Base-by-base conservation (phyloP, 176 grass and related monocot species). In the Eleusine coracana region DNA sequence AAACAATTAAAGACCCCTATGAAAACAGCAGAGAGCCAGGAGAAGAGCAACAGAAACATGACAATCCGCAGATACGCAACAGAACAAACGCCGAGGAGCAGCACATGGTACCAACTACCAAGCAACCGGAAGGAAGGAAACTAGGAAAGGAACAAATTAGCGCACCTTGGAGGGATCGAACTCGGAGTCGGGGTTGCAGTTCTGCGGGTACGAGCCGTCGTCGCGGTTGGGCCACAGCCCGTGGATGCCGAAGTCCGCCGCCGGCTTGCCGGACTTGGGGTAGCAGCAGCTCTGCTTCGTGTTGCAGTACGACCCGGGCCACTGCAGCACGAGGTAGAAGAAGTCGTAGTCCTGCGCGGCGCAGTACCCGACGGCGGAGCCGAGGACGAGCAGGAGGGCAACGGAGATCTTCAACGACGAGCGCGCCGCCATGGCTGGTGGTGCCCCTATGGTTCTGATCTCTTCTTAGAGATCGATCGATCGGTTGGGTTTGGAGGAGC, bases 221-320 rank as follows among this genome's bases (percentile, higher is more conserved):
- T 95, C 76, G 78, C 94, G 82, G 88, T 98, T 98, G 14, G 96
- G 96, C 96, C 96, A 98, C 11, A 98, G 87, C 3, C 96, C 96
- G 51, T 98, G 96, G 91, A 98, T 98, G 52, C 96, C 93, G 54
- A 98, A 98, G 81, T 98, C 93, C 7, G 91, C 88, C 64, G 79
- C 76, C 37, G 96, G 96, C 88, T 98, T 98, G 44, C 96, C 96
- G 42, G 91, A 83, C 17, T 6, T 67, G 21, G 96, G 96, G 77
- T 93, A 98, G 87, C 96, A 98, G 79, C 96, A 98, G 77, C 93
- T 98, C 76, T 92, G 68, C 74, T 36, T 88, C 4, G 96, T 93
- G 83, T 98, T 91, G 77, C 96, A 98, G 74, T 95, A 95, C 20
- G 87, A 88, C 20, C 96, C 96, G 1, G 96, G 96, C 96, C 96